Evolutionary conservation across 345 rosid genomes (phyloP), one percentile per base, ranked within the genome.

Genomic region (Garcia nutans): DNA sequence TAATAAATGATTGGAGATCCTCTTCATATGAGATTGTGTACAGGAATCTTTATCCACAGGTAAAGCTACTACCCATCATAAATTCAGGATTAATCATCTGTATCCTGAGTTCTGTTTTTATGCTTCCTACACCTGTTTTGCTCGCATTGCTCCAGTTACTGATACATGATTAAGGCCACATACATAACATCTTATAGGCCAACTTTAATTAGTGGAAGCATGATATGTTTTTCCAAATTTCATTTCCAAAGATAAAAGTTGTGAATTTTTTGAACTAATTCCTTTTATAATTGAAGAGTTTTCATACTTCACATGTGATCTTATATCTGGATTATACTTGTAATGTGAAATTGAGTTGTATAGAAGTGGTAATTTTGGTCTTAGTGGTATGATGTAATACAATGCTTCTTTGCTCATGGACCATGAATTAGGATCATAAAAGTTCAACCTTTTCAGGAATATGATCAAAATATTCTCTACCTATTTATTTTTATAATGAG

Each of bases 321-420:
- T 16, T 20, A 1, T 49, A 8, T 24, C 24, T 55, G 26, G 26
- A 19, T 9, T 3, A 11, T 26, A 47, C 19, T 13, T 31, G 10
- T 61, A 12, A 60, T 67, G 71, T 22, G 33, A 52, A 52, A 49
- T 42, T 10, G 62, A 71, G 57, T 45, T 72, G 67, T 22, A 41
- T 23, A 60, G 20, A 1, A n/a, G n/a, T 33, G 7, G 22, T 22
- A 42, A 20, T 22, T n/a, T 37, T 10, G 6, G 10, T 71, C 9
- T 15, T 56, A 20, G 17, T 33, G 19, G n/a, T 61, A 41, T 26
- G 15, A 22, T 10, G 41, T 13, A 54, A 12, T 19, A 49, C 26
- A n/a, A n/a, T 74, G 60, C n/a, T 74, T 20, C 54, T 65, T 42
- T 55, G 19, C 41, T 45, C 15, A 8, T 73, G 45, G 45, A 15